Percentiles rank a stretch among this genome's conserved stretches.
Evolutionary conservation across 352 stramenopile species (phyloP).

Genomic region (Phytophthora cactorum): DNA sequence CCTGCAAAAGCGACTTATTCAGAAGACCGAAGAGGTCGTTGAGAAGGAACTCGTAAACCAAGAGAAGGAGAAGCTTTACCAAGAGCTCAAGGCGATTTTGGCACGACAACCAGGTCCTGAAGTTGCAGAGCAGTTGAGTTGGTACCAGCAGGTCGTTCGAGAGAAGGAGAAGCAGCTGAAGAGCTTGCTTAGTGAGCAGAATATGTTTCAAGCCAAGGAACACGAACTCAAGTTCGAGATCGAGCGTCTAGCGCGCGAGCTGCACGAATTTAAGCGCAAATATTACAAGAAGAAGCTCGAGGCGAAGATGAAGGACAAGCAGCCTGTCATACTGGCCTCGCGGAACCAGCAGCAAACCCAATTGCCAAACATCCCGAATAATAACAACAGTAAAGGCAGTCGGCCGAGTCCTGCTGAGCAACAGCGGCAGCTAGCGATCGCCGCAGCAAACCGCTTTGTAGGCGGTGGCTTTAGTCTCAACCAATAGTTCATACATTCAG

Average conservation of each 20-base stretch:
- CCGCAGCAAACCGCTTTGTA: slow-evolving; percentile 90
- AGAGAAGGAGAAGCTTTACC: slow-evolving; percentile 96
- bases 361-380: slow-evolving; percentile 41
- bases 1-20: slow-evolving; percentile 94
- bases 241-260: slow-evolving; percentile 90
- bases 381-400: slow-evolving; percentile 39
- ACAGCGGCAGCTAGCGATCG: slow-evolving; percentile 87
- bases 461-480: slow-evolving; percentile 95
- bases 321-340: slow-evolving; percentile 37
- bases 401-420: slow-evolving; percentile 65
- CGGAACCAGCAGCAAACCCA: slow-evolving; percentile 40
- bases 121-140: slow-evolving; percentile 95
- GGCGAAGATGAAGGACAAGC: slow-evolving; percentile 81
- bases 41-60: slow-evolving; percentile 96
- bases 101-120: slow-evolving; percentile 94
- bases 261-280: slow-evolving; percentile 96
- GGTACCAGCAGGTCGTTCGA: slow-evolving; percentile 95
- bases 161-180: slow-evolving; percentile 98
- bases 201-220: slow-evolving; percentile 96
- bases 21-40: slow-evolving; percentile 95
- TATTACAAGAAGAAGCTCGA: slow-evolving; percentile 95
- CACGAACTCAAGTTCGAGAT: slow-evolving; percentile 97
- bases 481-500: slow-evolving; percentile 47
- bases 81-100: slow-evolving; percentile 94
- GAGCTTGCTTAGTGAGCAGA: slow-evolving; percentile 96